phyloP scores from a whole-genome alignment of 2,329 filamentous ascomycete genomes.

The Diaporthe amygdali region DNA sequence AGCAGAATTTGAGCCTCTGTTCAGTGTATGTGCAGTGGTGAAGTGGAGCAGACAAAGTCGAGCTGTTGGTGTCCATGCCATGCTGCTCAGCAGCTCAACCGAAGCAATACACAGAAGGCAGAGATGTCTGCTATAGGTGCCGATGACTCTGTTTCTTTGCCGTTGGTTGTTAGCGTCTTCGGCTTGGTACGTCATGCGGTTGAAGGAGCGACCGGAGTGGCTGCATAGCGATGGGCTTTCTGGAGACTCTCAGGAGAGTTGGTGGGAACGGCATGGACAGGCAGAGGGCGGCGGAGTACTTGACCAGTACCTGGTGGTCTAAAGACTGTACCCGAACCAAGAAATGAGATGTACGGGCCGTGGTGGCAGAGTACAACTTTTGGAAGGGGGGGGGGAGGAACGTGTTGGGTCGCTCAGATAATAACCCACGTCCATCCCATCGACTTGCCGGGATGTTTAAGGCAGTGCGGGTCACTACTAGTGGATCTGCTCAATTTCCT shows the following conservation, averaged over 20 bases:
- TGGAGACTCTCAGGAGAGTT: slow-evolving; percentile 12
- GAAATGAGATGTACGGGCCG: slow-evolving; percentile 22
- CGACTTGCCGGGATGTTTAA: slow-evolving; percentile 22
- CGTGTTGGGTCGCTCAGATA: slow-evolving; percentile 13
- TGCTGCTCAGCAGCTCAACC: slow-evolving; percentile 13
- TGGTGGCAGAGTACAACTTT: slow-evolving; percentile 13
- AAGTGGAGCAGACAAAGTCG: slow-evolving; percentile 18
- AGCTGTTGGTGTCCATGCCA: slow-evolving; percentile 14
- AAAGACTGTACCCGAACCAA: slow-evolving; percentile 18
- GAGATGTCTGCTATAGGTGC: slow-evolving; percentile 1
- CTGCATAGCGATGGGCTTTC: slow-evolving; percentile 9
- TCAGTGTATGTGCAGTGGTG: slow-evolving; percentile 20
- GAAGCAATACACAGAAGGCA: slow-evolving; percentile 15
- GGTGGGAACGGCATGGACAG: not conserved
- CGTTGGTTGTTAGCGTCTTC: slow-evolving; percentile 21
- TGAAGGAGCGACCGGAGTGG: slow-evolving; percentile 15
- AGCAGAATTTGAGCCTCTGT: slow-evolving; percentile 21
- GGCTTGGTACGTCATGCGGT: slow-evolving; percentile 25
- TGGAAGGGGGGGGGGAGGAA: not conserved
- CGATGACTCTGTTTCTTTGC: slow-evolving; percentile 8
- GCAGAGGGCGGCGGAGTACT: slow-evolving; percentile 18
- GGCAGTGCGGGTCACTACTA: slow-evolving; percentile 13
- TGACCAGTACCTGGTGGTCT: slow-evolving; percentile 22
- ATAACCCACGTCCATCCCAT: slow-evolving; percentile 17
- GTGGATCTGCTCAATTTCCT: slow-evolving; percentile 21